These are phyloP conservation scores for Globisporangium uncinulatum DNA, from an alignment of 352 stramenopile genomes.

Conservation along the genomic window DNA sequence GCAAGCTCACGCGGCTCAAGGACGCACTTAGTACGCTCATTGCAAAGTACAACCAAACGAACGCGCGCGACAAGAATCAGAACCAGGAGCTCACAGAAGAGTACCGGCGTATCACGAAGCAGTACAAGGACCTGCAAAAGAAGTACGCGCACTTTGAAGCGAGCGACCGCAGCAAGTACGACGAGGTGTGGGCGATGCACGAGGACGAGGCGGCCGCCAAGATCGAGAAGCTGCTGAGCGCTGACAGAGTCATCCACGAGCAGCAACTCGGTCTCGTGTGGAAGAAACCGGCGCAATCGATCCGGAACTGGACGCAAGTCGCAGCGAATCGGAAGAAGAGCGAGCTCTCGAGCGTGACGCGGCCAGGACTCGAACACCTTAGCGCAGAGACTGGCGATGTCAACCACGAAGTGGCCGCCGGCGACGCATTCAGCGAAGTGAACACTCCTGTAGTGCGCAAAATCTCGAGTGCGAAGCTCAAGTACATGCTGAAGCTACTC, in stretches of 20 bases:
- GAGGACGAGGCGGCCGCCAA: conserved; percentile 79
- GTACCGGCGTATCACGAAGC: conserved; percentile 90
- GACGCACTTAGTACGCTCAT: conserved; percentile 87
- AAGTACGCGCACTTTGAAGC: conserved; percentile 94
- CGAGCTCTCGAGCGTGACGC: conserved; percentile 5
- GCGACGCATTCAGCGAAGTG: conserved; percentile 45
- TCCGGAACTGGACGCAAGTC: conserved; percentile 41
- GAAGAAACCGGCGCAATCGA: conserved; percentile 49
- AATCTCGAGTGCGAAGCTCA: conserved; percentile 79
- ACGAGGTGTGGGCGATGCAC: conserved; percentile 92
- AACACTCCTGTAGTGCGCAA: conserved; percentile 43
- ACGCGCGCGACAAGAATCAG: conserved; percentile 77
- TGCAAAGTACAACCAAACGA: conserved; percentile 90
- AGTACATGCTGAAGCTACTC: conserved; percentile 87
- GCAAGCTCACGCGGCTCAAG: conserved; percentile 91
- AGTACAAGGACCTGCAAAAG: conserved; percentile 94
- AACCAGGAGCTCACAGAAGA: conserved; percentile 94
- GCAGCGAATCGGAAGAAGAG: conserved; percentile 22
- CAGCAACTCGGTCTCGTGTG: conserved; percentile 88
- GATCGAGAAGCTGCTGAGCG: conserved; percentile 84
- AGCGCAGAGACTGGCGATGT: conserved; percentile 2
- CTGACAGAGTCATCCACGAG: conserved; percentile 87
- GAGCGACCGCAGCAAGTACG: conserved; percentile 83
- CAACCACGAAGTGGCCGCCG: conserved; percentile 11
- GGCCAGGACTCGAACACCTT: conserved; percentile 7